Percentiles rank a stretch among this genome's conserved stretches.
These are phyloP conservation scores for Chrysosporium keratinophilum DNA, from an alignment of 2,329 filamentous ascomycete genomes.

Conservation along the genomic window DNA sequence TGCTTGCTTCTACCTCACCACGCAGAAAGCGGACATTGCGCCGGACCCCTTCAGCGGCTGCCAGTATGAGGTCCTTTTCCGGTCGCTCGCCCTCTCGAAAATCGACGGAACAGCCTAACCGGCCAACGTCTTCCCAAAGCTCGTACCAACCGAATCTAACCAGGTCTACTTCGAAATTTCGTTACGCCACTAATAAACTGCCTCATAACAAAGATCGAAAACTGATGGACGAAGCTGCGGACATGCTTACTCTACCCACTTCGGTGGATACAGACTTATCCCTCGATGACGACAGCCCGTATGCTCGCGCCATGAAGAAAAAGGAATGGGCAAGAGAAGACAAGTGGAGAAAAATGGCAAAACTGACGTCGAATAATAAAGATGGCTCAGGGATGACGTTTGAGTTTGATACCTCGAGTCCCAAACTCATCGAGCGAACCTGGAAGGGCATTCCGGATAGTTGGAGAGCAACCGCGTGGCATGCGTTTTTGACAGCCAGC, in stretches of 20 bases:
- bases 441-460: conserved; percentile 98
- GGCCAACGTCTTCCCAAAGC: conserved; percentile 40
- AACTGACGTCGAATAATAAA: conserved; percentile 34
- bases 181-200: conserved; percentile 44
- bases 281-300: conserved; percentile 39
- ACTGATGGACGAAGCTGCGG: conserved; percentile 41
- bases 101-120: conserved; percentile 35
- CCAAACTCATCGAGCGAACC: conserved; percentile 80
- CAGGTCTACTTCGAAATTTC: conserved; percentile 37
- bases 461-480: conserved; percentile 90
- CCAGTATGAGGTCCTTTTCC: conserved; percentile 36
- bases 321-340: conserved; percentile 54
- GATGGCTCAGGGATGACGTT: conserved; percentile 54
- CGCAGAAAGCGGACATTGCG: conserved; percentile 44
- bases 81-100: conserved; percentile 33
- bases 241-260: conserved; percentile 54
- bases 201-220: conserved; percentile 44
- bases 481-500: conserved; percentile 74
- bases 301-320: conserved; percentile 42
- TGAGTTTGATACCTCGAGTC: conserved; percentile 70
- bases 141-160: conserved; percentile 34
- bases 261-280: conserved; percentile 39
- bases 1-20: conserved; percentile 47
- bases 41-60: conserved; percentile 40
- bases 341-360: conserved; percentile 60